Conservation (phyloP, 73 alveolate species). For the Stentor coeruleus region DNA sequence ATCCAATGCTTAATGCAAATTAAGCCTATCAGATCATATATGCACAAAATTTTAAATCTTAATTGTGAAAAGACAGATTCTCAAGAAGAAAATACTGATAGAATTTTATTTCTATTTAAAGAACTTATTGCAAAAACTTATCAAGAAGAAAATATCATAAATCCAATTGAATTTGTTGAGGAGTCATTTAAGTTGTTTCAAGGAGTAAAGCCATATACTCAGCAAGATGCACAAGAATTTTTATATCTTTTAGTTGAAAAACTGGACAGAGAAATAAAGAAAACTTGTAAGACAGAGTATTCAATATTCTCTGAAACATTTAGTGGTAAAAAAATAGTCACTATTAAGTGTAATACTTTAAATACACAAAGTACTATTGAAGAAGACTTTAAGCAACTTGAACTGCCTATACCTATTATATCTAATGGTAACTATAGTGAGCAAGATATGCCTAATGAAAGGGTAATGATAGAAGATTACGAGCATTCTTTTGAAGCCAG, state of each 20-base stretch:
- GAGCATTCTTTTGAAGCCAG: too few relatives aligned
- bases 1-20: background rate
- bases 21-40: background rate
- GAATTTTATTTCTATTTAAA: too few relatives aligned
- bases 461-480: too few relatives aligned
- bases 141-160: background rate
- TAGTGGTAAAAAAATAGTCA: background rate
- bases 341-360: background rate
- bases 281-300: background rate
- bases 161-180: background rate
- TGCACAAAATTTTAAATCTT: too few relatives aligned
- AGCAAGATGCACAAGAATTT: conserved; percentile 1
- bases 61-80: too few relatives aligned
- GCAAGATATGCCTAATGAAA: too few relatives aligned
- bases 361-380: background rate
- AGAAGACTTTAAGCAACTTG: background rate
- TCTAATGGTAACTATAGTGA: background rate
- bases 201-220: background rate
- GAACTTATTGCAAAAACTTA: background rate
- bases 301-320: too few relatives aligned
- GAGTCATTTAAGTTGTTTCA: background rate
- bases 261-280: background rate
- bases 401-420: background rate
- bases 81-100: background rate
- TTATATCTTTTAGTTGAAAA: background rate